Conservation (phyloP, 768 basidiomycete species). For the Botryobasidium botryosum region DNA sequence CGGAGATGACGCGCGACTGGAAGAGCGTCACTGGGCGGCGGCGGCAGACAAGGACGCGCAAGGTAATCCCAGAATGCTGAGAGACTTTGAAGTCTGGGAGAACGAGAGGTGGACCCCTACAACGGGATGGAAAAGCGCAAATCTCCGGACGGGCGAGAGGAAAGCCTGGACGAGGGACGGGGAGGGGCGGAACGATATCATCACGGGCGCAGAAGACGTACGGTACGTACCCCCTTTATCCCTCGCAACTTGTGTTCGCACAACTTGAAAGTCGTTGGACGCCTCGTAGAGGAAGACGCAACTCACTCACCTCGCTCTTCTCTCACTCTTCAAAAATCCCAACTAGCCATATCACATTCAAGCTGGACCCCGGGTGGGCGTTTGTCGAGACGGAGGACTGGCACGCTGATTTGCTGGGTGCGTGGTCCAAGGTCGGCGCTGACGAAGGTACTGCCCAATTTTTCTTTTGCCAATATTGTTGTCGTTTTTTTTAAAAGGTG, state of each 20-base stretch:
- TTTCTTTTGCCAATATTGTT: not conserved
- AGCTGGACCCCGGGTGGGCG: conserved; percentile 53
- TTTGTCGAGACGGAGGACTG: conserved; percentile 68
- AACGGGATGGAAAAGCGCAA: conserved; percentile 24
- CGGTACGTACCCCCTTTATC: conserved; percentile 31
- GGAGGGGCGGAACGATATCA: conserved; percentile 51
- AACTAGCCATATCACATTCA: conserved; percentile 63
- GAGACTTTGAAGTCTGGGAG: conserved; percentile 63
- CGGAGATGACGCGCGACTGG: conserved; percentile 48
- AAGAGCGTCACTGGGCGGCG: conserved; percentile 44
- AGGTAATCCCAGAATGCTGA: too few species aligned
- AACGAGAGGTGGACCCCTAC: conserved; percentile 45
- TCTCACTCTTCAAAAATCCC: conserved; percentile 6
- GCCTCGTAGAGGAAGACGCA: too few species aligned
- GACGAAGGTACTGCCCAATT: conserved; percentile 20
- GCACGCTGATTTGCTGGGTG: conserved; percentile 43
- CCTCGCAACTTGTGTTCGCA: conserved; percentile 5
- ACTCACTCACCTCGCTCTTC: not conserved
- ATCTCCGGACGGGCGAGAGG: conserved; percentile 30
- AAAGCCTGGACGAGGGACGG: conserved; percentile 51
- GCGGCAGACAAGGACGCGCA: too few species aligned
- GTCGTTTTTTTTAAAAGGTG: not conserved
- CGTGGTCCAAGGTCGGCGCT: conserved; percentile 32
- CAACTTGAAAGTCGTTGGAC: too few species aligned
- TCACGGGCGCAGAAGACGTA: conserved; percentile 29